These are phyloP conservation scores for Gremmenia infestans DNA, from an alignment of 2,329 filamentous ascomycete species.

Conservation along the genomic window DNA sequence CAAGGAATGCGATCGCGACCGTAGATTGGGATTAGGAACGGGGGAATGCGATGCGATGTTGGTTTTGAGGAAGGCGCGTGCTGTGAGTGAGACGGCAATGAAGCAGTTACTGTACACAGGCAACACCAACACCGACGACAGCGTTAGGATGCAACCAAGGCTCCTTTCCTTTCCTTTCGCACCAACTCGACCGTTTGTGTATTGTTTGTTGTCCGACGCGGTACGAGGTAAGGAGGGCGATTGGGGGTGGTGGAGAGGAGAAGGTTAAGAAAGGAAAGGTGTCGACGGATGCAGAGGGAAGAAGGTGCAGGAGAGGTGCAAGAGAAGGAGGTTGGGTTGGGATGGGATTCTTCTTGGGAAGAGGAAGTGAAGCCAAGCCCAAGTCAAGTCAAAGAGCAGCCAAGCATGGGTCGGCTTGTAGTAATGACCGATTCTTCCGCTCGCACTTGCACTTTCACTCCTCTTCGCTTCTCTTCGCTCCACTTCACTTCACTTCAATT, in stretches of 20 bases:
- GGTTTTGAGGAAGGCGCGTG: constrained; percentile 11
- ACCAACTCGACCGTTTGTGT: not conserved
- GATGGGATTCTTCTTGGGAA: not conserved
- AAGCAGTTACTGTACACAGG: not conserved
- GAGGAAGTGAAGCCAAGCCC: no score
- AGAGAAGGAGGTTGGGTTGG: not conserved
- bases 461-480: no score
- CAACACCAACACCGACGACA: not conserved
- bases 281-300: not conserved
- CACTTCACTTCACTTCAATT: no score
- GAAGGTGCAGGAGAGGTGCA: not conserved
- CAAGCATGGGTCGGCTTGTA: not conserved
- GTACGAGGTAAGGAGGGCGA: not conserved
- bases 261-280: not conserved
- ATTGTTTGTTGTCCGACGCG: not conserved
- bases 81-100: not conserved
- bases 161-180: not conserved
- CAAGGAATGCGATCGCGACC: not conserved
- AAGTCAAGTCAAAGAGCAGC: no score
- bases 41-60: constrained; percentile 1
- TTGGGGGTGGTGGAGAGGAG: not conserved
- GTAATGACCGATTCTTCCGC: not conserved
- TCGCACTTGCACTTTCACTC: not conserved
- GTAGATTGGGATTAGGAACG: not conserved
- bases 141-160: not conserved